Conservation (phyloP, 2,329 filamentous ascomycete species). For the Cercospora sp. region DNA sequence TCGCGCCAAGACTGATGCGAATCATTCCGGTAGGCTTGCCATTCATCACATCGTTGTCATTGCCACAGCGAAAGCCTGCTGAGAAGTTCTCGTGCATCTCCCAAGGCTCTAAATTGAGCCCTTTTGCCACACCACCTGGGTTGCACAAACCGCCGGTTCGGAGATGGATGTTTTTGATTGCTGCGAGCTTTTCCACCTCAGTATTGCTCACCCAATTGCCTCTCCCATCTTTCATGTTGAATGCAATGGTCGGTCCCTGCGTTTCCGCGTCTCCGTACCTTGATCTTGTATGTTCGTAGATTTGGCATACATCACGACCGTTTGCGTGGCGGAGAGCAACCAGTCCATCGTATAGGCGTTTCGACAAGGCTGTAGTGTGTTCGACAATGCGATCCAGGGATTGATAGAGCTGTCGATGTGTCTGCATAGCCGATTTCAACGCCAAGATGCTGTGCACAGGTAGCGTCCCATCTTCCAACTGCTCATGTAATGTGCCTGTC, state of each 20-base stretch:
- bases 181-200: conserved; percentile 85
- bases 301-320: conserved; percentile 61
- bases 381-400: conserved; percentile 65
- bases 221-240: conserved; percentile 71
- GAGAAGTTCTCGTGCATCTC: conserved; percentile 86
- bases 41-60: conserved; percentile 75
- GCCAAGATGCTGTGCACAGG: conserved; percentile 90
- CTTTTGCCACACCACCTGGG: conserved; percentile 77
- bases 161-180: conserved; percentile 76
- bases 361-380: conserved; percentile 69
- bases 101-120: conserved; percentile 72
- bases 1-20: conserved; percentile 82
- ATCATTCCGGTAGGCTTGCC: conserved; percentile 88
- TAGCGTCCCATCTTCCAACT: conserved; percentile 86
- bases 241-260: conserved; percentile 76
- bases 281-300: conserved; percentile 54
- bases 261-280: conserved; percentile 23
- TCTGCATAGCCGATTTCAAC: conserved; percentile 69
- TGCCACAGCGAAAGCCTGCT: conserved; percentile 79
- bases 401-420: conserved; percentile 69
- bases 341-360: conserved; percentile 61
- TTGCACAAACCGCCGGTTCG: conserved; percentile 90
- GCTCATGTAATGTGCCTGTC: conserved; percentile 68
- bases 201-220: conserved; percentile 77
- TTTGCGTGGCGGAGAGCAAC: conserved; percentile 67